phyloP scores from a whole-genome alignment of 768 basidiomycete genomes.

The Suillus sp. region DNA sequence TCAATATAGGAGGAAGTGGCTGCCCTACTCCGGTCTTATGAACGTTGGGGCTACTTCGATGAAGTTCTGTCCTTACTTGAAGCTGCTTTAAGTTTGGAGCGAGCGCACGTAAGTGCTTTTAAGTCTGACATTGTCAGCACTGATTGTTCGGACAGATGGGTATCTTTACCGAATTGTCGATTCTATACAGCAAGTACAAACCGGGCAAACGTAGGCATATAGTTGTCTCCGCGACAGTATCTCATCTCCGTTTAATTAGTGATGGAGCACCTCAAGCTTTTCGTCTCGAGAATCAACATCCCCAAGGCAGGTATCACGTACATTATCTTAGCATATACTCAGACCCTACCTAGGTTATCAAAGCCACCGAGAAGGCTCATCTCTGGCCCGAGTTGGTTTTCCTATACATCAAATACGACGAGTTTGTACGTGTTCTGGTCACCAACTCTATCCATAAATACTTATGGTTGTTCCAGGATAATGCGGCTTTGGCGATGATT shows the following conservation, averaged over 20 bases:
- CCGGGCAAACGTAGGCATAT: conserved; percentile 78
- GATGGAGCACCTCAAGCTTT: conserved; percentile 98
- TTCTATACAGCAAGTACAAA: conserved; percentile 92
- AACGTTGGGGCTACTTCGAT: conserved; percentile 90
- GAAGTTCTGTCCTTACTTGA: conserved; percentile 91
- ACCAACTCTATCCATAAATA: conserved; percentile 3
- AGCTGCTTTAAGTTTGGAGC: conserved; percentile 93
- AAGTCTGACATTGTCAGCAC: conserved; percentile 5
- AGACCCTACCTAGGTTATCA: conserved; percentile 65
- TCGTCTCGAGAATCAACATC: conserved; percentile 95
- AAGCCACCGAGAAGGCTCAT: conserved; percentile 93
- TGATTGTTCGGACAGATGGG: conserved; percentile 65
- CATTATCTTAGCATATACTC: background rate
- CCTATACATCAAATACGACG: conserved; percentile 98
- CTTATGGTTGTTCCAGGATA: conserved; percentile 58
- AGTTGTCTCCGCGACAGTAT: conserved; percentile 13
- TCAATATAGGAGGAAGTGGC: conserved; percentile 69
- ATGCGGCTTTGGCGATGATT: conserved; percentile 98
- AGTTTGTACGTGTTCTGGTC: conserved; percentile 62
- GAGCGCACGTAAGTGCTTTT: conserved; percentile 71
- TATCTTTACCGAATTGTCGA: conserved; percentile 94
- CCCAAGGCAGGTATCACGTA: conserved; percentile 64
- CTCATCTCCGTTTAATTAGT: conserved; percentile 47
- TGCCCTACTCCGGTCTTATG: conserved; percentile 78
- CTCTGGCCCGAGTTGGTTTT: conserved; percentile 99